Evolutionary conservation across 495 filamentous ascomycete genomes (phyloP), one percentile per base, ranked within the genome.

Genomic region (Trichoderma parareesei): DNA sequence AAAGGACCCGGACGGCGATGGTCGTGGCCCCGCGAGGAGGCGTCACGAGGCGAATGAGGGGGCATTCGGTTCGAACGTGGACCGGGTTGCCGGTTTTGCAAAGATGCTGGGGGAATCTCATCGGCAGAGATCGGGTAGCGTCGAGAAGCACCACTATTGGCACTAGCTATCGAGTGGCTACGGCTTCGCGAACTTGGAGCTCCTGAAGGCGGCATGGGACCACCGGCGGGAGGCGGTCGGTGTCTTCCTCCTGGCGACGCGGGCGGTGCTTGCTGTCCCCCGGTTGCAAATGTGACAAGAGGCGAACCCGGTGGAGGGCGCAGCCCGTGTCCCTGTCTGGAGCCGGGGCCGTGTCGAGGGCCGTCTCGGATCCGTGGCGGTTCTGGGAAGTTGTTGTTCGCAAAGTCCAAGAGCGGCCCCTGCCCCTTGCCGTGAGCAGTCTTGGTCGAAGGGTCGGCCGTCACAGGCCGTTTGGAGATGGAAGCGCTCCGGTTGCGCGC

Each of bases 251-350:
- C 40, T 63, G 42, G 53, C 8, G 53, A 57, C 37, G 3, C 53
- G 9, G 53, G 53, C 4, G 0, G 53, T 37, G 27, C 53, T n/a
- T 14, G 53, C 14, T 57, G 53, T 57, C 61, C 61, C 4, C 38
- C 38, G 9, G 64, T 65, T 18, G 88, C 88, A 10, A 77, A 78
- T 13, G 88, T 85, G 42, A 90, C 78, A 0, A 91, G 76, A 14
- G 77, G 69, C 70, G 79, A 65, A 55, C 85, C 77, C 1, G 76
- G 71, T 8, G 85, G 80, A 3, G 86, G 78, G 3, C 72, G 71
- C 49, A 87, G 78, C 2, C 84, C 87, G 65, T 79, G 82, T 13
- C 88, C 88, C 67, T 88, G 88, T 42, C 80, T 77, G 3, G 60
- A 27, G 14, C 60, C 38, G n/a, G 60, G 41, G 18, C 40, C 40